phyloP scores from a whole-genome alignment of 148 eudicot species.

The Drosera capensis region DNA sequence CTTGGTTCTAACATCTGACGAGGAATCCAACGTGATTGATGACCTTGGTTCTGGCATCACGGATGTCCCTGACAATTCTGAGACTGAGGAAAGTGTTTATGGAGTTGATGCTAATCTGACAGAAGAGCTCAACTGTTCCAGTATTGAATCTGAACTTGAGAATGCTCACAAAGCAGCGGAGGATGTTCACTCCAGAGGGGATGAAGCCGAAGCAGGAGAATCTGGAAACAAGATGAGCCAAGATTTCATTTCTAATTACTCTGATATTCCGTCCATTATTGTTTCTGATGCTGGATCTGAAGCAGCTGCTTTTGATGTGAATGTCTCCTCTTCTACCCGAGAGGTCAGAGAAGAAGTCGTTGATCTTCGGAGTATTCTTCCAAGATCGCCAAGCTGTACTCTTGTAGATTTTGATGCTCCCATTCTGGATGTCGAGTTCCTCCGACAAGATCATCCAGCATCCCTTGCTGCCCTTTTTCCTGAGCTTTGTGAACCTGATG shows the following conservation, averaged over 20 bases:
- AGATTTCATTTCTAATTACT: slow-evolving; percentile 7
- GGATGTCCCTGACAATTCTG: slow-evolving; percentile 1
- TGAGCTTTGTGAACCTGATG: slow-evolving; percentile 14
- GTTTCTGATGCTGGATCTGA: slow-evolving; percentile 5
- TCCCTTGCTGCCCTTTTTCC: slow-evolving; percentile 40
- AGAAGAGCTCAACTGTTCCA: slow-evolving; percentile 9
- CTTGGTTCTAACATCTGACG: slow-evolving; percentile 4
- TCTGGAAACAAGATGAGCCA: slow-evolving; percentile 4
- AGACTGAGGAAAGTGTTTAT: slow-evolving; percentile 13
- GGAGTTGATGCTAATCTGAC: slow-evolving; percentile 8
- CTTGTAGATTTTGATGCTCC: slow-evolving; percentile 50
- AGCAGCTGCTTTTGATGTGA: slow-evolving; percentile 3
- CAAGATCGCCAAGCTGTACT: slow-evolving; percentile 17
- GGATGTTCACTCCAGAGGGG: slow-evolving; percentile 7
- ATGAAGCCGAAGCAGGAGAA: slow-evolving; percentile 9
- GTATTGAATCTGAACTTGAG: slow-evolving; percentile 6
- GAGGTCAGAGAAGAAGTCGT: slow-evolving; percentile 14
- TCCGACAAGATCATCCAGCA: slow-evolving; percentile 12
- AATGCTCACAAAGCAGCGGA: slow-evolving; percentile 6
- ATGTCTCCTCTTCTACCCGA: slow-evolving; percentile 4
- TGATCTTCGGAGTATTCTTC: slow-evolving; percentile 8
- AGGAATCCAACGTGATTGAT: slow-evolving; percentile 5
- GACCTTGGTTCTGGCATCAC: slow-evolving; percentile 2
- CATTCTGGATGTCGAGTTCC: slow-evolving; percentile 70
- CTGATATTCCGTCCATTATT: slow-evolving; percentile 6